Base-by-base conservation (phyloP, 176 grass and related monocot genomes). In the Luzula sylvatica region DNA sequence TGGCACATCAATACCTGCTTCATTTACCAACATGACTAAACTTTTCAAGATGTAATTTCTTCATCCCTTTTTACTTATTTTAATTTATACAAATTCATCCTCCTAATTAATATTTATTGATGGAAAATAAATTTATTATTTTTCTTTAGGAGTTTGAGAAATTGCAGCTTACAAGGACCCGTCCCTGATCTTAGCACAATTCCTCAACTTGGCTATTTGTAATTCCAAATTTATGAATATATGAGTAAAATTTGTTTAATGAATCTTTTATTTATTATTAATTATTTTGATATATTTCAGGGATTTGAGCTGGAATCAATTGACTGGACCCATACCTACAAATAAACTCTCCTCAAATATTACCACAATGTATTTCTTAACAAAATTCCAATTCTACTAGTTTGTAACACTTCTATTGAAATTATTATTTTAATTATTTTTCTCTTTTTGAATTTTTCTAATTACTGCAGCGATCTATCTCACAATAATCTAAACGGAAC, bases 261-360 rank as follows among this genome's bases (percentile, higher is more conserved):
- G 28, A 52, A 32, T 44, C 19, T 51, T 52, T 61, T 3, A 58
- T 12, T 57, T 15, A 23, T 60, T 67, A 39, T 59, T 53, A 32
- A 56, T 56, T 39, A 20, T 65, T 14, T 32, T 22, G 1, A 81
- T 25, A 61, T 80, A 30, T 79, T 89, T 65, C 85, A 96, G 92
- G 66, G 92, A 96, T 83, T 81, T 96, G 65, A 80, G 92, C 72
- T 80, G 68, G 81, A 98, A 98, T 52, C 72, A 80, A 42, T 65
- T 98, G 55, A 72, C 74, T 23, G 92, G 85, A 70, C 54, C 77
- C 29, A 77, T 98, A 74, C 92, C 85, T 60, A 74, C 81, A 39
- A 70, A 87, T 49, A 80, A 77, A 58, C 78, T 98, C 48, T 55
- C 85, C 30, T 60, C 68, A 50, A 80, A 86, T 67, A 86, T 90